These are phyloP conservation scores for Glonium stellatum DNA, from an alignment of 495 filamentous ascomycete species.

Conservation along the genomic window DNA sequence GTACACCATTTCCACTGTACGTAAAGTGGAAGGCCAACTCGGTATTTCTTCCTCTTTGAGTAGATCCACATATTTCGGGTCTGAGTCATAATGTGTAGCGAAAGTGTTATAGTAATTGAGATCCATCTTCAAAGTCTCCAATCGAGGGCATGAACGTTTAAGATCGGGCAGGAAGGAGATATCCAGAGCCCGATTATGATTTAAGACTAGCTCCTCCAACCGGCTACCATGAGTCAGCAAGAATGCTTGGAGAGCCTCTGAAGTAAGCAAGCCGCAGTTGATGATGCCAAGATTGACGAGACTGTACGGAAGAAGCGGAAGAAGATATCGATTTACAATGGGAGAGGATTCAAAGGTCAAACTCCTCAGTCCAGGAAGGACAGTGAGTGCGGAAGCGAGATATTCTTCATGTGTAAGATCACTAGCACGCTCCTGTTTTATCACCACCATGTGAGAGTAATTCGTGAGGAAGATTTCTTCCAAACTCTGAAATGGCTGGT, in stretches of 20 bases:
- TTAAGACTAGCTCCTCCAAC: slow-evolving; percentile 57
- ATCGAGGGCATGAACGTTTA: slow-evolving; percentile 53
- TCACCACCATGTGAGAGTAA: slow-evolving; percentile 40
- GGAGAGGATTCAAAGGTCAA: slow-evolving; percentile 63
- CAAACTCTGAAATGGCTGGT: slow-evolving; percentile 52
- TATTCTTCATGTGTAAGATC: slow-evolving; percentile 34
- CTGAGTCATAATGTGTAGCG: slow-evolving; percentile 52
- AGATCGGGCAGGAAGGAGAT: slow-evolving; percentile 61
- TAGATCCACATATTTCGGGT: slow-evolving; percentile 62
- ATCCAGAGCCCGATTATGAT: slow-evolving; percentile 70
- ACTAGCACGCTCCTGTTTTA: slow-evolving; percentile 22
- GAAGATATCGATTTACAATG: slow-evolving; percentile 51
- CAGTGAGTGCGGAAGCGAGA: slow-evolving; percentile 51
- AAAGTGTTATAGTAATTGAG: slow-evolving; percentile 58
- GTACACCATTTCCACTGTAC: slow-evolving; percentile 62
- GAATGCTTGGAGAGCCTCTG: slow-evolving; percentile 51
- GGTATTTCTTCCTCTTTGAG: slow-evolving; percentile 55
- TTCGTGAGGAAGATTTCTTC: slow-evolving; percentile 58
- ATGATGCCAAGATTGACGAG: slow-evolving; percentile 61
- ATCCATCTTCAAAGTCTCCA: slow-evolving; percentile 66
- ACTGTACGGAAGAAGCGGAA: slow-evolving; percentile 54
- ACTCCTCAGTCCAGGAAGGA: slow-evolving; percentile 53
- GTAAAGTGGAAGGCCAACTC: slow-evolving; percentile 64
- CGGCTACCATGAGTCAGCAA: slow-evolving; percentile 55
- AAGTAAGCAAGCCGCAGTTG: slow-evolving; percentile 64